Evolutionary conservation across 2,329 filamentous ascomycete species (phyloP).

Genomic region (Epichloe sylvatica): DNA sequence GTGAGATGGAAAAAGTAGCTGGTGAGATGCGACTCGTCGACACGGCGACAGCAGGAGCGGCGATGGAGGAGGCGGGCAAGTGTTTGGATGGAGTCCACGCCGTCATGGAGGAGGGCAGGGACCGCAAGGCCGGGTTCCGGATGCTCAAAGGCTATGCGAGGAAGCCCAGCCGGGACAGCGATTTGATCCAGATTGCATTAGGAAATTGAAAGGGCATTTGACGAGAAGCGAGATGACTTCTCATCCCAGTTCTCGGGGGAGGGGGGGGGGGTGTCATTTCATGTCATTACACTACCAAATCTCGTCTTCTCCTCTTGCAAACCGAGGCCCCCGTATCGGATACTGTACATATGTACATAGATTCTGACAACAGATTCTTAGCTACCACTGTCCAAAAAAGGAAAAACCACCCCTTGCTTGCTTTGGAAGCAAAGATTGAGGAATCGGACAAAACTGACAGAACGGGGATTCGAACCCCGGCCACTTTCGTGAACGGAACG

Average conservation of each 20-base stretch:
- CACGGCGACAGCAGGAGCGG: constrained; percentile 34
- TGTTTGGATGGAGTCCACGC: constrained; percentile 46
- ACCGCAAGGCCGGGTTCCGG: constrained; percentile 44
- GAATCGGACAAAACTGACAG: constrained; percentile 3
- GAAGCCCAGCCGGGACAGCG: constrained; percentile 37
- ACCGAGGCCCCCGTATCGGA: no score
- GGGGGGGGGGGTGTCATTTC: no score
- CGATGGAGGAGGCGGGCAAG: constrained; percentile 42
- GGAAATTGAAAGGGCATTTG: constrained; percentile 8
- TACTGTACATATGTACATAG: background rate
- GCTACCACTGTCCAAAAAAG: no score
- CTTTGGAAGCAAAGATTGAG: no score
- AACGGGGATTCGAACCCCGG: constrained; percentile 14
- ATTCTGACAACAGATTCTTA: background rate
- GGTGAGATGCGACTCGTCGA: constrained; percentile 48
- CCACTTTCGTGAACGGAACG: constrained; percentile 15
- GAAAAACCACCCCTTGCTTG: no score
- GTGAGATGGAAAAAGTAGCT: constrained; percentile 67
- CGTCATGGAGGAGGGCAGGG: constrained; percentile 49
- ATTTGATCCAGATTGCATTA: constrained; percentile 26
- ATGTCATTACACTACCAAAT: no score
- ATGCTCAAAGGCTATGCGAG: constrained; percentile 49
- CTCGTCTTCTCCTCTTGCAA: no score
- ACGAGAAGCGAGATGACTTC: background rate
- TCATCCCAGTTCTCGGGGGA: no score